Evolutionary conservation across 805 yeast genomes (phyloP).

Genomic region (Middelhovenomyces tepae): DNA sequence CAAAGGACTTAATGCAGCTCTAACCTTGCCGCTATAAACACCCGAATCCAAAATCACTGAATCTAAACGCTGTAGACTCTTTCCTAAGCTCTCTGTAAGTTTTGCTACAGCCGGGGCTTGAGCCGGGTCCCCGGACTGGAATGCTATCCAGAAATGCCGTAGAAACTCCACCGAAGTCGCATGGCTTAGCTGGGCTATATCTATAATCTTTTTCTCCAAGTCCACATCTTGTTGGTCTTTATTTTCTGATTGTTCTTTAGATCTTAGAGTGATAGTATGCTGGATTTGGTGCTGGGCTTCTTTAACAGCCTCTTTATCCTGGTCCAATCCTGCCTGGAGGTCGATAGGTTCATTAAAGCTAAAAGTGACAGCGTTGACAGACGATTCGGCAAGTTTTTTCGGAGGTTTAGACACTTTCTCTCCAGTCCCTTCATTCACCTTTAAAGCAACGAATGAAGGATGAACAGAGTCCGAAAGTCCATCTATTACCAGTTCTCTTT

Average conservation of each 20-base stretch:
- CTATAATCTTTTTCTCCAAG: constrained; percentile 33
- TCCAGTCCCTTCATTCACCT: too few relatives aligned
- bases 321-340: constrained; percentile 3
- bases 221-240: constrained; percentile 10
- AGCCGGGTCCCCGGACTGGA: constrained; percentile 28
- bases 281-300: constrained; percentile 2
- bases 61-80: constrained; percentile 38
- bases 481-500: constrained; percentile 22
- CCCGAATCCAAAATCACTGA: constrained; percentile 22
- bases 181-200: constrained; percentile 51
- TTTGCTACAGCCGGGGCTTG: constrained; percentile 37
- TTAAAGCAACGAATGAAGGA: too few relatives aligned
- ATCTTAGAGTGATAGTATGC: constrained; percentile 1
- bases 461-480: constrained; percentile 1
- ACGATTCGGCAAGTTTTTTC: too few relatives aligned
- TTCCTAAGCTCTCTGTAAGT: constrained; percentile 40
- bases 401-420: too few relatives aligned
- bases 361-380: too few relatives aligned
- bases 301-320: constrained; percentile 1
- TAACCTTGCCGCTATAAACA: constrained; percentile 13
- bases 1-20: constrained; percentile 34
- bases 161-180: constrained; percentile 68
- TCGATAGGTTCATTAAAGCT: too few relatives aligned
- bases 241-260: constrained; percentile 2
- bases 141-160: constrained; percentile 55